Percentiles rank a stretch among this genome's conserved stretches.
Conservation (phyloP, 805 yeast genomes). For the Lipomyces spencermartinsiae region DNA sequence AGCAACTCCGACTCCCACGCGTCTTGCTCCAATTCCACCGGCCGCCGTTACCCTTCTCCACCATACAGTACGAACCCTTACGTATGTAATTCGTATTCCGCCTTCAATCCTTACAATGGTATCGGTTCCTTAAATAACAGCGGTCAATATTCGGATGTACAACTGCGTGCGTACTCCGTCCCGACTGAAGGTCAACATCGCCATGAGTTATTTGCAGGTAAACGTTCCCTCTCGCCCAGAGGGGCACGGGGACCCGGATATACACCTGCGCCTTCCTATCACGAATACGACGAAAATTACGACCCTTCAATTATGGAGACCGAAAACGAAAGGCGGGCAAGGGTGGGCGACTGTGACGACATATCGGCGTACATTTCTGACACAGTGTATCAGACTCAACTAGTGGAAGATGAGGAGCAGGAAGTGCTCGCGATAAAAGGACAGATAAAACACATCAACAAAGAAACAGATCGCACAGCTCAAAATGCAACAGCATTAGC, state of each 20-base stretch:
- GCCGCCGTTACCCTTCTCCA: background rate
- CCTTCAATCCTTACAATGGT: background rate
- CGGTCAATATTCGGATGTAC: background rate
- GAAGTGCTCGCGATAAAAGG: background rate
- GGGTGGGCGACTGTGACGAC: constrained; percentile 1
- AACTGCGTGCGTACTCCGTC: background rate
- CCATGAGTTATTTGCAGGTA: background rate
- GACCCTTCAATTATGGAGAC: constrained; percentile 34
- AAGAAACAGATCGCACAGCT: constrained; percentile 3
- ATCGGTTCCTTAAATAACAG: no score
- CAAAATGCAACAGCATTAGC: constrained; percentile 1
- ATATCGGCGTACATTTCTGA: background rate
- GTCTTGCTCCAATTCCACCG: background rate
- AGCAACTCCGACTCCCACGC: background rate
- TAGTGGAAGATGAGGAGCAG: constrained; percentile 16
- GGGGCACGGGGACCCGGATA: background rate
- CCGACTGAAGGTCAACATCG: background rate
- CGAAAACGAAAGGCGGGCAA: constrained; percentile 16
- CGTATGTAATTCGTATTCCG: background rate
- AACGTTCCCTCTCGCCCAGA: background rate
- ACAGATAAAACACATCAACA: constrained; percentile 16
- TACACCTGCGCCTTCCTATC: background rate
- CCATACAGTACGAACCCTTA: background rate
- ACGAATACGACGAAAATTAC: constrained; percentile 10
- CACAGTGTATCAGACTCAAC: background rate